These are phyloP conservation scores for Phytophthora brassicae DNA, from an alignment of 352 stramenopile genomes.

Conservation along the genomic window DNA sequence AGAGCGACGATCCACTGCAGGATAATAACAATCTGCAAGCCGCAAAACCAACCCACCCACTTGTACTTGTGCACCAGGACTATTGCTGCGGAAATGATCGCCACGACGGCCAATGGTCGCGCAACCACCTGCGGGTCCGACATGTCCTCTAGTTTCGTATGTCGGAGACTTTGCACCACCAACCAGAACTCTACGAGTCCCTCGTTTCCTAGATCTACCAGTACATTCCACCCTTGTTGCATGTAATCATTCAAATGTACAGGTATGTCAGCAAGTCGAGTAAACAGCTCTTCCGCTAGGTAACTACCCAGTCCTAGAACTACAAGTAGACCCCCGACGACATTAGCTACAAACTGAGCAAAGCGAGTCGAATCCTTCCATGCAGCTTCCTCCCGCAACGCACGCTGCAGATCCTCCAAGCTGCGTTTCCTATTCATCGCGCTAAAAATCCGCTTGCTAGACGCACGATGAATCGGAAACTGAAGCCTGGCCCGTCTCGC, in stretches of 20 bases:
- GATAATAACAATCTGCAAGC: conserved; percentile 57
- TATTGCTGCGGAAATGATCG: conserved; percentile 11
- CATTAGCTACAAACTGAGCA: conserved; percentile 65
- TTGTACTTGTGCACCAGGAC: conserved; percentile 59
- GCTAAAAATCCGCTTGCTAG: conserved; percentile 1
- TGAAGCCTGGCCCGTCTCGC: conserved; percentile 17
- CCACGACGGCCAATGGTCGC: conserved; percentile 30
- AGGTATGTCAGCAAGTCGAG: conserved; percentile 34
- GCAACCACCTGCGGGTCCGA: conserved; percentile 43
- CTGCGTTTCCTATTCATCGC: conserved; percentile 33
- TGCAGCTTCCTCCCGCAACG: conserved; percentile 26
- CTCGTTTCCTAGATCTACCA: conserved; percentile 5
- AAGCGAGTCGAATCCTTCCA: conserved; percentile 69
- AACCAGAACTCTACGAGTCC: conserved; percentile 39
- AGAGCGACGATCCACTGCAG: conserved; percentile 66
- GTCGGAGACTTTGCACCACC: conserved; percentile 29
- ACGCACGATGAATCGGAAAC: conserved; percentile 16
- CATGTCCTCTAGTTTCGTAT: conserved; percentile 34
- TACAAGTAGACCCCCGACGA: conserved; percentile 52
- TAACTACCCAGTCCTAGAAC: conserved; percentile 45
- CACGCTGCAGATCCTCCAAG: conserved; percentile 25
- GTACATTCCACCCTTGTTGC: conserved; percentile 9
- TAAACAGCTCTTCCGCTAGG: conserved; percentile 27
- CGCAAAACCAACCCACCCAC: conserved; percentile 60
- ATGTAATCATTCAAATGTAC: conserved; percentile 30